Evolutionary conservation across 2,329 filamentous ascomycete species (phyloP).

Genomic region (Dothidotthia symphoricarpi): DNA sequence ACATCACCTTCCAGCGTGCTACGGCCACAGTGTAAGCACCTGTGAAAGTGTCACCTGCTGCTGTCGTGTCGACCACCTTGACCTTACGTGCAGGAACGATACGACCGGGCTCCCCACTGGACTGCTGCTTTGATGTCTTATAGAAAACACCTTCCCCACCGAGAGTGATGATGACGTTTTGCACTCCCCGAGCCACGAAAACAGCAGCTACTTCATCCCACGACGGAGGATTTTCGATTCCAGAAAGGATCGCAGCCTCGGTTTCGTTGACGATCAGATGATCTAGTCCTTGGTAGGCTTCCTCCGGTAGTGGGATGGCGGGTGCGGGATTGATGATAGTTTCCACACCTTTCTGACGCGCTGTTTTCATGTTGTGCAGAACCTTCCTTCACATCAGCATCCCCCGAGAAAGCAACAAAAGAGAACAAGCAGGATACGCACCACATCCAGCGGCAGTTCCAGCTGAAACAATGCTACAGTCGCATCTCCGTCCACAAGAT

Average conservation of each 20-base stretch:
- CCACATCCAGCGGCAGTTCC: conserved; percentile 47
- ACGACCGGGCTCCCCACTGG: conserved; percentile 42
- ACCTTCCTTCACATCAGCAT: conserved; percentile 18
- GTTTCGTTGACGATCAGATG: conserved; percentile 90
- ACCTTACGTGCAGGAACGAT: conserved; percentile 66
- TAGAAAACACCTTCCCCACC: conserved; percentile 60
- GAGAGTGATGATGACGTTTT: conserved; percentile 78
- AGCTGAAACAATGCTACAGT: conserved; percentile 49
- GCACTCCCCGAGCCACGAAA: conserved; percentile 69
- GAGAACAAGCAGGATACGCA: conserved; percentile 15
- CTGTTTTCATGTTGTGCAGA: conserved; percentile 38
- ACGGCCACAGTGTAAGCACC: conserved; percentile 78
- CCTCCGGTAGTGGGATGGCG: conserved; percentile 65
- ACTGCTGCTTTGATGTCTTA: conserved; percentile 48
- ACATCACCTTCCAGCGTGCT: conserved; percentile 51
- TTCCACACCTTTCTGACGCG: conserved; percentile 35
- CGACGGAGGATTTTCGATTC: conserved; percentile 40
- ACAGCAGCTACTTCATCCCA: conserved; percentile 37
- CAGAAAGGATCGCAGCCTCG: conserved; percentile 73
- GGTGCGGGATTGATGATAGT: conserved; percentile 82
- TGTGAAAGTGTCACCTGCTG: conserved; percentile 91
- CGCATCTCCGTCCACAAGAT: conserved; percentile 43
- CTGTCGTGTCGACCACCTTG: conserved; percentile 86
- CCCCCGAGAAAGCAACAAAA: background rate
- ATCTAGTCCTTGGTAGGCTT: conserved; percentile 65